Evolutionary conservation across 2,329 filamentous ascomycete species (phyloP), one percentile per base, ranked within the genome.

Genomic region (Harringtonia lauricola): DNA sequence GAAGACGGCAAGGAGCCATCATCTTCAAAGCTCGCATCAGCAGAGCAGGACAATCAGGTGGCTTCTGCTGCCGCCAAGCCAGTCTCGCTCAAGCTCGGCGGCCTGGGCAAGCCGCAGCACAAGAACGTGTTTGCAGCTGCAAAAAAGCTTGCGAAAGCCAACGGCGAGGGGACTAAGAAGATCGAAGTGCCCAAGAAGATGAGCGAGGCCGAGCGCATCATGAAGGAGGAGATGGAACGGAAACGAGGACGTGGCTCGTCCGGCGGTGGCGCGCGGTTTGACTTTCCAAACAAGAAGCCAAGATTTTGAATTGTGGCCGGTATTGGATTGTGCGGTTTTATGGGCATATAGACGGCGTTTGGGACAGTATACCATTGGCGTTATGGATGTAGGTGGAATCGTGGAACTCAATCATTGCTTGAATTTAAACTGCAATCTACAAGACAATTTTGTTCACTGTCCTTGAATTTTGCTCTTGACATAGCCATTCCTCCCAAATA

Each of bases 171-270:
- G 1, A 65, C 71, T 3, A 86, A 86, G 61, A 86, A 86, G 58
- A 54, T 65, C 28, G 77, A 78, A 48, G 73, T 74, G 43, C 80
- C 79, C 2, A 87, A 85, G 69, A 92, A 85, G 55, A 90, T 94
- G 75, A 90, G 84, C 55, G 86, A 94, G 57, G 83, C 81, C 3
- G 87, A 90, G 63, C 74, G 83, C 42, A 94, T 92, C 55, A 95
- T 94, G 88, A 86, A 83, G 61, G 82, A 85, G 54, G 84, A 89
- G 57, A 72, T 86, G 62, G 83, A 87, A 53, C 70, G 73, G 50
- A 88, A 87, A 58, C 70, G 81, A 44, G 62, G 69, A 29, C 66
- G 76, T 39, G 72, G 68, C 10, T 57, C 39, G 57, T 4, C 60
- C 60, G 1, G 39, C 26, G 24, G 33, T 10, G 40, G 43, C 10